Percentiles rank a stretch among this genome's conserved stretches.
phyloP scores from a whole-genome alignment of 2,329 filamentous ascomycete genomes.

The Alternaria infectoria region DNA sequence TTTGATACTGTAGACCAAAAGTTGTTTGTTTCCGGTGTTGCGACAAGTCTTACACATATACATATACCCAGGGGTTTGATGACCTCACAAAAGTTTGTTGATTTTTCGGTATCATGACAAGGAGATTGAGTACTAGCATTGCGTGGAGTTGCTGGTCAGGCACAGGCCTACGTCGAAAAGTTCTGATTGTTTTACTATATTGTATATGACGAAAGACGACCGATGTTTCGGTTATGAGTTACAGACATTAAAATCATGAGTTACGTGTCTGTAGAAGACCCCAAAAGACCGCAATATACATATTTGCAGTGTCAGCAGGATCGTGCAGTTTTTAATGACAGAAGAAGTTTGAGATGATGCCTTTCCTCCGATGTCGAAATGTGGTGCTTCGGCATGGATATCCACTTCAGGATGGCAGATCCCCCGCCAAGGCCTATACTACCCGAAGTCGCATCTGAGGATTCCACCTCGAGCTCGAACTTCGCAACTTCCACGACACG shows the following conservation, averaged over 20 bases:
- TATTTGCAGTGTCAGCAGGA: background rate
- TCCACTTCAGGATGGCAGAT: constrained; percentile 19
- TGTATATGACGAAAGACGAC: background rate
- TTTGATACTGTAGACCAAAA: constrained; percentile 14
- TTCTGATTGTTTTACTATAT: background rate
- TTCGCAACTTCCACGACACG: constrained; percentile 2
- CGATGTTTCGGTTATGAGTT: background rate
- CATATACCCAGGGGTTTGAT: constrained; percentile 11
- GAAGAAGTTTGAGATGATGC: background rate
- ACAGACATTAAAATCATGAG: background rate
- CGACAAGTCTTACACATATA: constrained; percentile 6
- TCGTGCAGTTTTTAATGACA: background rate
- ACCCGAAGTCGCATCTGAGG: constrained; percentile 15
- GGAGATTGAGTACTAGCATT: constrained; percentile 3
- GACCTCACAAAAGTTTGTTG: constrained; percentile 8
- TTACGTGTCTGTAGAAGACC: background rate
- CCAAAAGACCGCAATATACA: background rate
- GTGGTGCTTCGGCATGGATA: constrained; percentile 8
- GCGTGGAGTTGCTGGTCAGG: constrained; percentile 1
- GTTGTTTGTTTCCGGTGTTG: constrained; percentile 11
- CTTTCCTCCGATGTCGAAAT: background rate
- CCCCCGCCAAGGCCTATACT: constrained; percentile 15
- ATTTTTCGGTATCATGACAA: background rate
- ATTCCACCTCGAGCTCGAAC: constrained; percentile 1
- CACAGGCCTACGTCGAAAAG: background rate